These are phyloP conservation scores for Ophiosphaerella korrae DNA, from an alignment of 2,329 filamentous ascomycete species.

Conservation along the genomic window DNA sequence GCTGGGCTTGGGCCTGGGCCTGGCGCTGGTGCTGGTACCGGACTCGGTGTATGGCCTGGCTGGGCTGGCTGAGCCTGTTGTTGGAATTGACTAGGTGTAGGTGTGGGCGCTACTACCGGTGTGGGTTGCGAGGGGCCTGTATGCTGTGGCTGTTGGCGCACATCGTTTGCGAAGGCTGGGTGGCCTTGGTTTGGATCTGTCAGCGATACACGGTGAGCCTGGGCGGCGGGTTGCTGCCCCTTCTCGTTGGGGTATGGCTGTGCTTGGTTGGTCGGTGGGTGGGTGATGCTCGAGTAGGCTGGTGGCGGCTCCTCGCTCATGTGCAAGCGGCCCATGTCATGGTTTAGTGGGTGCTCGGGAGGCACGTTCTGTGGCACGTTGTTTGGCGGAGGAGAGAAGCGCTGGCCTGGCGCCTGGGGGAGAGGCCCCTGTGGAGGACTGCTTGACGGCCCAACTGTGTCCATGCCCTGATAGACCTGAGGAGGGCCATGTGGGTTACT, in stretches of 20 bases:
- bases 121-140: constrained; percentile 45
- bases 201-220: constrained; percentile 34
- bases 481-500: constrained; percentile 87
- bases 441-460: constrained; percentile 61
- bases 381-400: constrained; percentile 34
- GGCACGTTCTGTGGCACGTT: constrained; percentile 27
- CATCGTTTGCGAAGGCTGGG: constrained; percentile 90
- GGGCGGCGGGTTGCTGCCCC: constrained; percentile 51
- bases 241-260: constrained; percentile 80
- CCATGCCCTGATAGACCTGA: constrained; percentile 86
- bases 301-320: constrained; percentile 84
- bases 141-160: constrained; percentile 60
- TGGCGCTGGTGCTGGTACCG: constrained; percentile 57
- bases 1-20: constrained; percentile 73
- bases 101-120: constrained; percentile 37
- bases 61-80: constrained; percentile 29
- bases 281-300: constrained; percentile 82
- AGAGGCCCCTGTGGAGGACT: constrained; percentile 46
- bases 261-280: constrained; percentile 46
- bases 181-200: constrained; percentile 64
- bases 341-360: constrained; percentile 73
- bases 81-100: constrained; percentile 32
- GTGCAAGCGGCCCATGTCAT: constrained; percentile 83
- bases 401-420: constrained; percentile 31
- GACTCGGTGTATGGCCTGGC: constrained; percentile 47